Evolutionary conservation across 2,329 filamentous ascomycete genomes (phyloP), one percentile per base, ranked within the genome.

Genomic region (Didymella arachidicola): DNA sequence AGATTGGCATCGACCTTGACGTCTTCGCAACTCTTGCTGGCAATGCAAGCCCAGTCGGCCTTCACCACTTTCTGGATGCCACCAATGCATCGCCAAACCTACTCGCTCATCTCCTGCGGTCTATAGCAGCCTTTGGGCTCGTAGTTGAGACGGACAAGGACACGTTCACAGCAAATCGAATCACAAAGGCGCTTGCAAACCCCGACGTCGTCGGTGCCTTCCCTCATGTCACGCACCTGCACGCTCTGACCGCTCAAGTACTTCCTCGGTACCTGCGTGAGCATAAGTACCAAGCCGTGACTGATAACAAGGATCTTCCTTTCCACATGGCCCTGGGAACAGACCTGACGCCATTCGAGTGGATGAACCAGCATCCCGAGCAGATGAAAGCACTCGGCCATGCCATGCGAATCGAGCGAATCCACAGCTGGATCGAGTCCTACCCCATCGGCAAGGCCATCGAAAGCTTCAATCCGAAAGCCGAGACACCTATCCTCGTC

Each of bases 71-170:
- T 16, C 61, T 68, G 18, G 19, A 64, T 25, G 64, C 57, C 29
- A 71, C 65, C 3, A 54, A 57, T 7, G 72, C 70, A 8, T 64
- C 73, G 4, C 70, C 68, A 4, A 59, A 53, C 25, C 65, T 78
- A 4, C 56, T 73, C 19, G 63, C 67, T 26, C 73, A 75, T 38
- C 59, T 79, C 12, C 58, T 79, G 7, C 71, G 76, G 32, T 72
- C 71, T 43, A 66, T 75, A 30, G 70, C 70, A 14, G 66, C 77
- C 1, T 72, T 72, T 48, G 68, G 70, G 12, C 46, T 73, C 16
- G 69, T 78, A 46, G 39, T 53, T 6, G 73, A 79, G 61, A 64
- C 66, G 0, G 60, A 41, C 4, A 62, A 67, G 30, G 67, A 76
- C 61, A 59, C 50, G 0, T 79, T 72, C 41, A 49, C 60, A 2